Evolutionary conservation across 768 basidiomycete genomes (phyloP).

Genomic region (Symmetrospora coprosmae): DNA sequence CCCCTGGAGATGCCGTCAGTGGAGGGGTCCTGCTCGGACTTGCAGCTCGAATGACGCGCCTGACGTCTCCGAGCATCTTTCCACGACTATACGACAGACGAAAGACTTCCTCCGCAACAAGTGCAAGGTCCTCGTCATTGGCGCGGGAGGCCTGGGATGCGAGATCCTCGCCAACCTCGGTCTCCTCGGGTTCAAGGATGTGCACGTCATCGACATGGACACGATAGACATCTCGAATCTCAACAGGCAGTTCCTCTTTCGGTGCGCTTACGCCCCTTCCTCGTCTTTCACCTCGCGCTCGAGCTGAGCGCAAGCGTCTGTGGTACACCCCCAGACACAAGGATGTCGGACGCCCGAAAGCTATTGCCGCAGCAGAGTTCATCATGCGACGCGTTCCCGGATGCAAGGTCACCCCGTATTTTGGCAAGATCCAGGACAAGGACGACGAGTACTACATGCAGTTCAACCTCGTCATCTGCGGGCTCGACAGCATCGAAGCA

Average conservation of each 20-base stretch:
- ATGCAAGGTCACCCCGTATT: slow-evolving; percentile 89
- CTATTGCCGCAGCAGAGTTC: slow-evolving; percentile 83
- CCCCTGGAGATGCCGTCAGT: neutral
- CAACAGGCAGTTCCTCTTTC: slow-evolving; percentile 93
- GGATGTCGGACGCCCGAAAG: slow-evolving; percentile 90
- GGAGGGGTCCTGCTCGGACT: no score
- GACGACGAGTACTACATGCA: slow-evolving; percentile 86
- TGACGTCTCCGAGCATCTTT: neutral
- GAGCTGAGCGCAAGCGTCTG: no score
- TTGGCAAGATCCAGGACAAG: slow-evolving; percentile 97
- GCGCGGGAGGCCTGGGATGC: slow-evolving; percentile 88
- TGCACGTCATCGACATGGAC: slow-evolving; percentile 99
- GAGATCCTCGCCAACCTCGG: slow-evolving; percentile 96
- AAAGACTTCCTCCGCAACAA: slow-evolving; percentile 54
- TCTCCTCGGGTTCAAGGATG: slow-evolving; percentile 89
- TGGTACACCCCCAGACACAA: slow-evolving; percentile 45
- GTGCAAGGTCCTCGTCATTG: slow-evolving; percentile 91
- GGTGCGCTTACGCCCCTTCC: slow-evolving; percentile 48
- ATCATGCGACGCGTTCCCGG: slow-evolving; percentile 93
- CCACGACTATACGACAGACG: slow-evolving; percentile 9
- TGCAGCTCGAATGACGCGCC: no score
- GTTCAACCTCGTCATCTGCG: slow-evolving; percentile 93
- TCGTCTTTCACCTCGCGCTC: neutral
- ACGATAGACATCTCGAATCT: slow-evolving; percentile 98
- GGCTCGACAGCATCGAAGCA: slow-evolving; percentile 92